Percentiles rank a stretch among this genome's conserved stretches.
Conservation (phyloP, 75 land plant genomes). For the Pinus taeda region DNA sequence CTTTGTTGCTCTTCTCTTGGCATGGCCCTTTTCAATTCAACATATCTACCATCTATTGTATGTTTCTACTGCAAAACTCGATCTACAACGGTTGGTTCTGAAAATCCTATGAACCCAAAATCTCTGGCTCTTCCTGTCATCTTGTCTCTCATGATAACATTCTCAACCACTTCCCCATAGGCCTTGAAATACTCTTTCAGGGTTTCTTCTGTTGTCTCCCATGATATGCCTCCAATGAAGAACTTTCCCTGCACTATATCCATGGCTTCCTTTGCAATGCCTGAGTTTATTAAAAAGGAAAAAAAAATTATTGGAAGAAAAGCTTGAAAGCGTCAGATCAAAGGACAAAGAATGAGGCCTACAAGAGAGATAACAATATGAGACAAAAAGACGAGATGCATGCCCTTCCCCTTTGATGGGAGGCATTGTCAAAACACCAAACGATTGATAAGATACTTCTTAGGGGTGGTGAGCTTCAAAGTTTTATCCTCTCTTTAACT, state of each 20-base stretch:
- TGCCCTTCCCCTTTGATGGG: constrained; percentile 4
- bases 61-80: constrained; percentile 44
- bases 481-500: neutral
- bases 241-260: constrained; percentile 48
- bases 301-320: neutral
- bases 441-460: neutral
- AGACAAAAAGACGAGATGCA: neutral
- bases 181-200: constrained; percentile 37
- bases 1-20: constrained; percentile 54
- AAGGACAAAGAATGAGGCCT: neutral
- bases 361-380: no score
- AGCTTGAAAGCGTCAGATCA: neutral
- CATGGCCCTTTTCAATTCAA: no score
- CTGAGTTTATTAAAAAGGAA: neutral
- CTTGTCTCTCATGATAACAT: constrained; percentile 47
- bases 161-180: constrained; percentile 44
- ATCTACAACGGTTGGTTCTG: constrained; percentile 36
- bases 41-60: constrained; percentile 49
- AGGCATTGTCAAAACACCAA: constrained; percentile 6
- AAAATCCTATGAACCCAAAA: constrained; percentile 43
- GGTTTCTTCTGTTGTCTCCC: constrained; percentile 53
- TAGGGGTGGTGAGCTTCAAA: neutral
- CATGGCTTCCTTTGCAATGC: constrained; percentile 12
- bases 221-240: no score
- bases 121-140: constrained; percentile 51